These are phyloP conservation scores for Allium cepa DNA, from an alignment of 106 monocot genomes.

Conservation along the genomic window DNA sequence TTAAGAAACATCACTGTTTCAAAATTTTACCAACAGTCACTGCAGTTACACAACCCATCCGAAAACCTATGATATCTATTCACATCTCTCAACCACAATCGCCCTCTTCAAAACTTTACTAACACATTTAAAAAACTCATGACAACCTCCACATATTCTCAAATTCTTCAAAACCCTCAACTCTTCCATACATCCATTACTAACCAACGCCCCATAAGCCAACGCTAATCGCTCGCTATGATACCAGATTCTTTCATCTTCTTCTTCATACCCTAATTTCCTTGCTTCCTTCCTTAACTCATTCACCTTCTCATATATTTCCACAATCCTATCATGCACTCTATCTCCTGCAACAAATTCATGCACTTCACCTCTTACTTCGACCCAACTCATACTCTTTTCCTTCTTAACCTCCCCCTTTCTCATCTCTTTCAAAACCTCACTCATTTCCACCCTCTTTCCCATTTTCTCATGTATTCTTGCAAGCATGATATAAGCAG, in stretches of 20 bases:
- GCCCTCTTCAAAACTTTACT: constrained; percentile 31
- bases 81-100: constrained; percentile 65
- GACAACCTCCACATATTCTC: constrained; percentile 55
- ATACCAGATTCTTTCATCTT: constrained; percentile 26
- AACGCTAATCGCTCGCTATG: constrained; percentile 65
- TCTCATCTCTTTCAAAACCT: constrained; percentile 39
- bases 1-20: background rate
- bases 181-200: constrained; percentile 20
- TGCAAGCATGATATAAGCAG: constrained; percentile 51
- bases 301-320: constrained; percentile 39
- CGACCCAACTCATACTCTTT: constrained; percentile 59
- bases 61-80: constrained; percentile 59
- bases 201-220: constrained; percentile 36
- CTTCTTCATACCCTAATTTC: constrained; percentile 30
- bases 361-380: constrained; percentile 49
- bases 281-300: constrained; percentile 25
- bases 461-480: constrained; percentile 28
- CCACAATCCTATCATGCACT: constrained; percentile 16
- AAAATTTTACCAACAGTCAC: constrained; percentile 42
- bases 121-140: constrained; percentile 50
- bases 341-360: constrained; percentile 43
- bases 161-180: constrained; percentile 70
- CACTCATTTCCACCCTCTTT: constrained; percentile 15
- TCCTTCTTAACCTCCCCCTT: constrained; percentile 41
- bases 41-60: constrained; percentile 41